Evolutionary conservation across 1,139 yeast genomes (phyloP).

Genomic region (Pneumocystis wakefieldiae): DNA sequence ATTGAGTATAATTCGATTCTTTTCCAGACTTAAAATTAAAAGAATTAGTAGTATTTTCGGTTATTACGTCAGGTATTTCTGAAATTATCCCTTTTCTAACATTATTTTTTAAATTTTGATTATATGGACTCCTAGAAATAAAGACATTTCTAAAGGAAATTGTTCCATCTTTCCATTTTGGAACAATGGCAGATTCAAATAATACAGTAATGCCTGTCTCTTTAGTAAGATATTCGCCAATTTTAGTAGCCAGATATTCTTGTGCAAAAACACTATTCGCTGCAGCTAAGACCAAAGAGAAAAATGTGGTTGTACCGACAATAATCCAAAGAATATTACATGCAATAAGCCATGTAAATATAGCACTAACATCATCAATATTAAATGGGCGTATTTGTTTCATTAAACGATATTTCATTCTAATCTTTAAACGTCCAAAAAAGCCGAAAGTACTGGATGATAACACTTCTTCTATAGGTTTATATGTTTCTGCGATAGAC

Average conservation of each 20-base stretch:
- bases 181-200: slow-evolving; percentile 87
- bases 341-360: slow-evolving; percentile 79
- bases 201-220: slow-evolving; percentile 78
- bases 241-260: slow-evolving; percentile 64
- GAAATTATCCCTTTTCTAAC: slow-evolving; percentile 28
- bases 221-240: slow-evolving; percentile 71
- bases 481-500: background rate
- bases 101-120: slow-evolving; percentile 41
- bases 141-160: slow-evolving; percentile 73
- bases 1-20: slow-evolving; percentile 91
- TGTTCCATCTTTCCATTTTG: slow-evolving; percentile 83
- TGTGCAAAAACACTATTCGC: slow-evolving; percentile 81
- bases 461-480: slow-evolving; percentile 32
- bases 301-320: slow-evolving; percentile 79
- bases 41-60: slow-evolving; percentile 16
- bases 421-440: slow-evolving; percentile 38
- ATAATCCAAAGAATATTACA: slow-evolving; percentile 68
- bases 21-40: slow-evolving; percentile 34
- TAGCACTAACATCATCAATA: slow-evolving; percentile 76
- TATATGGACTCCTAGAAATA: slow-evolving; percentile 65
- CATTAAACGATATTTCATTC: slow-evolving; percentile 57
- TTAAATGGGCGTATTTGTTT: slow-evolving; percentile 57
- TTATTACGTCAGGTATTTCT: slow-evolving; percentile 38
- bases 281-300: slow-evolving; percentile 61
- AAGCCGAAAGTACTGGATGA: slow-evolving; percentile 38